A percentile compares a stretch with the other conserved stretches of the same genome.
These are phyloP conservation scores for Xerocomus cyaneibrunnescens DNA, from an alignment of 1,284 basidiomycete species.

Conservation along the genomic window DNA sequence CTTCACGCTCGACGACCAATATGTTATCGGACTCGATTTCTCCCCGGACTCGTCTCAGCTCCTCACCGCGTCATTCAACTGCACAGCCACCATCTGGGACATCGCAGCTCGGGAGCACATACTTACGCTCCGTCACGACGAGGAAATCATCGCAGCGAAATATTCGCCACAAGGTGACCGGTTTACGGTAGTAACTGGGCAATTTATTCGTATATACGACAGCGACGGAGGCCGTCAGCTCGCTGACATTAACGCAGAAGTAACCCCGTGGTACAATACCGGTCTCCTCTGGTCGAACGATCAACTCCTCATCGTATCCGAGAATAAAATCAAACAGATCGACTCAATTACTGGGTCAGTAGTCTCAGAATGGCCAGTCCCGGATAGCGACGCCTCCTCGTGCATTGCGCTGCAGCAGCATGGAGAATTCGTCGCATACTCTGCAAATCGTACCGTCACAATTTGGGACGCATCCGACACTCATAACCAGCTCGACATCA, in stretches of 20 bases:
- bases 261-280: background rate
- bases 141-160: background rate
- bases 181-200: background rate
- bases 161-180: background rate
- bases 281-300: constrained; percentile 3
- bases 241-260: background rate
- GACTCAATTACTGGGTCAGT: background rate
- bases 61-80: background rate
- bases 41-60: constrained; percentile 1
- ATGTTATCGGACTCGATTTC: background rate
- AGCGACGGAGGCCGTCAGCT: background rate
- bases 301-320: background rate
- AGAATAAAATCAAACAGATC: background rate
- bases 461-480: background rate
- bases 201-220: background rate
- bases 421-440: background rate
- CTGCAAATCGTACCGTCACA: background rate
- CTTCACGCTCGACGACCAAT: background rate
- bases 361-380: background rate
- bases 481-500: background rate
- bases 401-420: background rate
- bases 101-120: background rate
- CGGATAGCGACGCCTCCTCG: background rate
- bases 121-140: background rate
- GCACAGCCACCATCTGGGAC: background rate